Percentiles rank a stretch among this genome's conserved stretches.
Conservation (phyloP, 2,329 filamentous ascomycete species). For the Diplodia corticola region DNA sequence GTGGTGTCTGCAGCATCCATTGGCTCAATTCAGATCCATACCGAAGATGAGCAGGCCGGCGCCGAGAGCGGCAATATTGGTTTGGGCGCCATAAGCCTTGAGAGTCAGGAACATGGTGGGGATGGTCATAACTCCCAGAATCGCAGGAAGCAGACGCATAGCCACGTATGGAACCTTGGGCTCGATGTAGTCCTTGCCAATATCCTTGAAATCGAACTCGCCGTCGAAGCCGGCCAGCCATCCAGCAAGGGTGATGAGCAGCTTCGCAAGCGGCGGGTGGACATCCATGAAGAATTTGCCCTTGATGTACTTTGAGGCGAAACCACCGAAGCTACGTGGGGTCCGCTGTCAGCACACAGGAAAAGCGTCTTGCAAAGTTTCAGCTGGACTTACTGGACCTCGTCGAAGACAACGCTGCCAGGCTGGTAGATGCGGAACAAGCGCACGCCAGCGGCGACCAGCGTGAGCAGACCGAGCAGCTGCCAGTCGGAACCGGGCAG, state of each 20-base stretch:
- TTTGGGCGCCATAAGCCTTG: constrained; percentile 86
- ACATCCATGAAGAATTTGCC: constrained; percentile 99
- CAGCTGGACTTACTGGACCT: constrained; percentile 81
- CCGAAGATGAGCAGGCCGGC: constrained; percentile 88
- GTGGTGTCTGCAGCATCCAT: not conserved
- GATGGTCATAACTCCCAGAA: constrained; percentile 84
- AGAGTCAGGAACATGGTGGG: constrained; percentile 93
- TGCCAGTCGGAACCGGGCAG: constrained; percentile 83
- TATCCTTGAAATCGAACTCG: constrained; percentile 98
- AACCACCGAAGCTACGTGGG: constrained; percentile 80
- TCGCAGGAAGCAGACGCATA: constrained; percentile 90
- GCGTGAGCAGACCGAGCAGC: constrained; percentile 69
- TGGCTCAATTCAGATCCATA: constrained; percentile 39
- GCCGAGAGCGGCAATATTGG: constrained; percentile 79
- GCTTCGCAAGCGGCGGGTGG: constrained; percentile 94
- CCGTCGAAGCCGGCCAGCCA: constrained; percentile 95
- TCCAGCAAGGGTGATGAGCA: constrained; percentile 91
- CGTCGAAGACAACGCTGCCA: constrained; percentile 95
- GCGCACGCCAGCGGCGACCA: constrained; percentile 76
- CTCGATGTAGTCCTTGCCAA: constrained; percentile 97
- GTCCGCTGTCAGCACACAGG: not conserved
- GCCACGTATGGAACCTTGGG: constrained; percentile 94
- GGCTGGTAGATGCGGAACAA: constrained; percentile 96
- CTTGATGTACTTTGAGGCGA: constrained; percentile 99
- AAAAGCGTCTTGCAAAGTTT: not conserved